phyloP scores from a whole-genome alignment of 1,284 basidiomycete species.

The Leccinum fallax region DNA sequence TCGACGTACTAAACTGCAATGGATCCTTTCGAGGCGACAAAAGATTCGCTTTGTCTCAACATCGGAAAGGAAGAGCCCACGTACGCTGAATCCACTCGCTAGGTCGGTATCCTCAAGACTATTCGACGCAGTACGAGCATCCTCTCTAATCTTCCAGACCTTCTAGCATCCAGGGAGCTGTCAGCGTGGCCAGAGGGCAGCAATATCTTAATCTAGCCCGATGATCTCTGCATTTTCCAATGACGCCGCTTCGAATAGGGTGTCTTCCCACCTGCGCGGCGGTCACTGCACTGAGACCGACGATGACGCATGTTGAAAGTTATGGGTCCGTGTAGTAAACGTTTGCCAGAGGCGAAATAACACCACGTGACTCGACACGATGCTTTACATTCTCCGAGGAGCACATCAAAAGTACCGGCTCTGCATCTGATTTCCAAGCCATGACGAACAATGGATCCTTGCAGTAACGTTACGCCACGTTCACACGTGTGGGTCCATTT shows the following conservation, averaged over 20 bases:
- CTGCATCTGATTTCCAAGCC: too few species aligned
- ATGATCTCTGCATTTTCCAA: constrained; percentile 68
- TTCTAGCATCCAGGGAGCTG: constrained; percentile 41
- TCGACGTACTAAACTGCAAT: constrained; percentile 27
- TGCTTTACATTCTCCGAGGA: neutral
- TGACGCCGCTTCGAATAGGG: constrained; percentile 3
- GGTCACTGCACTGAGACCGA: constrained; percentile 47
- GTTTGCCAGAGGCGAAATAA: neutral
- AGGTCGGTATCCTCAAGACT: constrained; percentile 35
- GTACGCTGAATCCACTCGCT: constrained; percentile 42
- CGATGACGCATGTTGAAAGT: constrained; percentile 43
- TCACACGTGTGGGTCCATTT: neutral
- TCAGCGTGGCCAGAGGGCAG: constrained; percentile 14
- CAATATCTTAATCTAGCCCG: constrained; percentile 18
- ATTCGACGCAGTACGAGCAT: constrained; percentile 39
- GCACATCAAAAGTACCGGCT: too few species aligned
- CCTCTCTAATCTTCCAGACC: constrained; percentile 42
- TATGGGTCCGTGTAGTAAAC: neutral
- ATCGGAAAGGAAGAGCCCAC: constrained; percentile 40
- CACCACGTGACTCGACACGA: neutral
- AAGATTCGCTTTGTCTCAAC: too few species aligned
- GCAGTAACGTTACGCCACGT: neutral
- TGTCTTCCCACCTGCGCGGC: constrained; percentile 69
- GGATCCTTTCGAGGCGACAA: too few species aligned
- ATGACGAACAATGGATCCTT: too few species aligned